Conservation (phyloP, 768 basidiomycete genomes). For the Boletus rufocinnamomeus region DNA sequence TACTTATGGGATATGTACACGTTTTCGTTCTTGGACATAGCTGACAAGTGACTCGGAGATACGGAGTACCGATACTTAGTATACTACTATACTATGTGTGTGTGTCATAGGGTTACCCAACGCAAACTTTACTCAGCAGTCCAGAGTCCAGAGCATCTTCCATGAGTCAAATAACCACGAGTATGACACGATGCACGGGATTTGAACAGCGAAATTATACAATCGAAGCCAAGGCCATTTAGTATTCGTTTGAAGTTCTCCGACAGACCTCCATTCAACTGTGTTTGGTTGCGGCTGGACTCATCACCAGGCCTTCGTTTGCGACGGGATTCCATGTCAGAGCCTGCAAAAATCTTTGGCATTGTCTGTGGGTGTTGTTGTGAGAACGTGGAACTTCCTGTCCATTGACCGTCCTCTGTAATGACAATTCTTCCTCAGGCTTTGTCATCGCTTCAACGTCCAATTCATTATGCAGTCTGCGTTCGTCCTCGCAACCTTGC, state of each 20-base stretch:
- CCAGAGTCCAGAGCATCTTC: conserved; percentile 2
- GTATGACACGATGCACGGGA: background rate
- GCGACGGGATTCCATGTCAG: conserved; percentile 10
- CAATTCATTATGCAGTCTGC: conserved; percentile 14
- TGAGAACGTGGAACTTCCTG: background rate
- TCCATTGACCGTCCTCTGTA: background rate
- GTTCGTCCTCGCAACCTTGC: conserved; percentile 10
- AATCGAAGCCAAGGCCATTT: background rate
- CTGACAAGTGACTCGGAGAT: background rate
- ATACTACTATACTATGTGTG: background rate
- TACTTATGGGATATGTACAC: background rate
- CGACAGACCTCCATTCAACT: background rate
- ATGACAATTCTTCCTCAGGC: conserved; percentile 7
- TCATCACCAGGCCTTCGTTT: background rate
- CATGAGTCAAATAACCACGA: background rate
- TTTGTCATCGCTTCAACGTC: conserved; percentile 9
- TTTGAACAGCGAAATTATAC: background rate
- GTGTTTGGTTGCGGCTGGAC: background rate
- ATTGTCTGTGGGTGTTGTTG: conserved; percentile 21
- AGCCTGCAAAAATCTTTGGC: conserved; percentile 3
- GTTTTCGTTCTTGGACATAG: background rate
- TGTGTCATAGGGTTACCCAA: background rate
- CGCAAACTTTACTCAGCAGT: background rate
- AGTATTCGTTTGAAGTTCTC: background rate
- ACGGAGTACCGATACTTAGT: background rate